Evolutionary conservation across 805 yeast genomes (phyloP), one percentile per base, ranked within the genome.

Genomic region (Kuraishia piskuri): DNA sequence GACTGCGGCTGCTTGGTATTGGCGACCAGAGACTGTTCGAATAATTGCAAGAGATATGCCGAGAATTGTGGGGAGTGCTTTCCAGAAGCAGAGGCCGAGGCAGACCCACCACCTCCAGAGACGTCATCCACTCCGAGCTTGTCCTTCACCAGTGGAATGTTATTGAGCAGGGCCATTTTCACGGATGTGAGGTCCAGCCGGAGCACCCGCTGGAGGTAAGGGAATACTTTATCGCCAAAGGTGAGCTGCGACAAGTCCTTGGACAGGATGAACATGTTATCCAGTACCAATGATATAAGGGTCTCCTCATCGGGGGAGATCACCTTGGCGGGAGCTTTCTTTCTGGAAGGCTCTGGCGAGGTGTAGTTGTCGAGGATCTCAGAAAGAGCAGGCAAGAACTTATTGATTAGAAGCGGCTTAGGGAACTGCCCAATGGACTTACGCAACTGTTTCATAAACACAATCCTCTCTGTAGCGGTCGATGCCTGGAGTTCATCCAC

Each of bases 401-500:
- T 92, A 59, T 84, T 83, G 63, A 75, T 82, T 54, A 79, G 75
- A 59, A 77, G 71, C 48, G 70, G 70, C 44, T 73, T 73, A 2
- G 92, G 90, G 61, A 85, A 86, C 58, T 80, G 75, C 6, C 76
- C 73, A 23, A 84, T 63, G 21, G 82, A 69, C 3, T 69, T 68
- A 22, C 79, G 67, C 52, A 92, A 72, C 1, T 90, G 90, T 52
- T 78, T 77, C 58, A 91, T 73, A 63, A 90, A 90, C 0, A 81
- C 72, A 22, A 79, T 65, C 60, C 85, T 86, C 54, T 92, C 97
- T 19, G 76, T 76, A 6, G 74, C 71, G 2, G 84, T 70, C 59
- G 87, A 85, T 0, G 96, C 87, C 9, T 90, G 81, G 56, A 88
- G 83, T 54, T 88, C 94, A 63, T 92, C 97, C 48, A 92, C 67